A percentile compares a stretch with the other conserved stretches of the same genome.
phyloP scores from a whole-genome alignment of 768 basidiomycete genomes.

The Ramaria sp. region DNA sequence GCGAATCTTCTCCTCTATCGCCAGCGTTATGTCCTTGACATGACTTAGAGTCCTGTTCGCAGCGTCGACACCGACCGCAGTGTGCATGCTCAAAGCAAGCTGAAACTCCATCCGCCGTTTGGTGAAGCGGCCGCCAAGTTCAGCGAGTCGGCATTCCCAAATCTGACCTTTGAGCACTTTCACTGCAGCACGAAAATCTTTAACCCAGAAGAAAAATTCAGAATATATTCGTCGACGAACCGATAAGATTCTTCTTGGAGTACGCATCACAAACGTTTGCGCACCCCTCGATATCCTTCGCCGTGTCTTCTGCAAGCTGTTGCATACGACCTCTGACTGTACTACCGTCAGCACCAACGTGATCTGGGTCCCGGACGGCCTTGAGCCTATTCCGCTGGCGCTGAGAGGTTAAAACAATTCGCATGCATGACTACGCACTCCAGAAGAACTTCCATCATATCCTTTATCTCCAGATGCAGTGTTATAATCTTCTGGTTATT shows the following conservation, averaged over 20 bases:
- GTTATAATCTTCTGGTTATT: slow-evolving; percentile 39
- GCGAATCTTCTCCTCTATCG: neutral
- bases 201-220: too few species aligned
- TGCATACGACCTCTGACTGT: slow-evolving; percentile 25
- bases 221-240: slow-evolving; percentile 1
- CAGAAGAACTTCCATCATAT: slow-evolving; percentile 35
- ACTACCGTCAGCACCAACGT: slow-evolving; percentile 21
- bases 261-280: slow-evolving; percentile 24
- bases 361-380: slow-evolving; percentile 19
- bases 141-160: neutral
- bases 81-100: slow-evolving; percentile 21
- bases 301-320: slow-evolving; percentile 17
- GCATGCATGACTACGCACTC: slow-evolving; percentile 23
- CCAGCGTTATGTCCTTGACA: neutral
- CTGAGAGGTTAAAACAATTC: too few species aligned
- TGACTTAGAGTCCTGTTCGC: slow-evolving; percentile 13
- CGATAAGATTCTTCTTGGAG: slow-evolving; percentile 19
- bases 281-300: slow-evolving; percentile 22
- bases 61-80: slow-evolving; percentile 15
- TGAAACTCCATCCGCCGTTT: slow-evolving; percentile 18
- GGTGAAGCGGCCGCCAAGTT: slow-evolving; percentile 12
- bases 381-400: slow-evolving; percentile 17
- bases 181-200: neutral
- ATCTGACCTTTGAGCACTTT: neutral
- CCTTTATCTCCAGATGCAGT: slow-evolving; percentile 38